phyloP scores from a whole-genome alignment of 306 rosid genomes.

The Begonia masoniana region DNA sequence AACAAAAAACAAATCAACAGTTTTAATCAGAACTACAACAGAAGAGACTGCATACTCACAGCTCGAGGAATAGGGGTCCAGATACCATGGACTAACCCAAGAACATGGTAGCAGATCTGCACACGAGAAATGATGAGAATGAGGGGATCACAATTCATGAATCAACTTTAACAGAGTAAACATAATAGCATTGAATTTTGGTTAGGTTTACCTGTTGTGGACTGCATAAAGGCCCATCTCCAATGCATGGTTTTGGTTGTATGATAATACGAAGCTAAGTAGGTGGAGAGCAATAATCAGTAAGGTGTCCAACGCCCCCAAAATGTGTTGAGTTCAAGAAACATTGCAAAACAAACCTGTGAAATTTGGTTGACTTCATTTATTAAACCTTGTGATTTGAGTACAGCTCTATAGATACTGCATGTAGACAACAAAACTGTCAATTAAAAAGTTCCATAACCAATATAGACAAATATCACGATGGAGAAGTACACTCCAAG shows the following conservation, averaged over 20 bases:
- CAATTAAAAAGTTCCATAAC: background rate
- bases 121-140: slow-evolving; percentile 21
- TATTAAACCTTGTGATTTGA: slow-evolving; percentile 68
- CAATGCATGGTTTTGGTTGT: slow-evolving; percentile 71
- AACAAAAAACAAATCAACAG: background rate
- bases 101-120: slow-evolving; percentile 94
- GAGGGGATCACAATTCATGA: slow-evolving; percentile 6
- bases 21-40: slow-evolving; percentile 11
- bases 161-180: slow-evolving; percentile 1
- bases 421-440: slow-evolving; percentile 17
- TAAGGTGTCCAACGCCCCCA: slow-evolving; percentile 12
- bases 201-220: slow-evolving; percentile 61
- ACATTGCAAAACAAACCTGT: slow-evolving; percentile 51
- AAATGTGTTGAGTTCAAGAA: slow-evolving; percentile 7
- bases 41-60: slow-evolving; percentile 43
- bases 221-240: slow-evolving; percentile 79
- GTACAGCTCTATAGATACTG: slow-evolving; percentile 75
- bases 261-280: slow-evolving; percentile 81
- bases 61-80: slow-evolving; percentile 99
- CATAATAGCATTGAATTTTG: slow-evolving; percentile 7
- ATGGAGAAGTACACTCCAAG: slow-evolving; percentile 1
- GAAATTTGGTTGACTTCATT: slow-evolving; percentile 88
- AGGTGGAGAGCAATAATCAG: slow-evolving; percentile 21
- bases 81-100: slow-evolving; percentile 86
- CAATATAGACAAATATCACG: background rate